Base-by-base conservation (phyloP, 305 asterid genomes). In the Lippia alba region DNA sequence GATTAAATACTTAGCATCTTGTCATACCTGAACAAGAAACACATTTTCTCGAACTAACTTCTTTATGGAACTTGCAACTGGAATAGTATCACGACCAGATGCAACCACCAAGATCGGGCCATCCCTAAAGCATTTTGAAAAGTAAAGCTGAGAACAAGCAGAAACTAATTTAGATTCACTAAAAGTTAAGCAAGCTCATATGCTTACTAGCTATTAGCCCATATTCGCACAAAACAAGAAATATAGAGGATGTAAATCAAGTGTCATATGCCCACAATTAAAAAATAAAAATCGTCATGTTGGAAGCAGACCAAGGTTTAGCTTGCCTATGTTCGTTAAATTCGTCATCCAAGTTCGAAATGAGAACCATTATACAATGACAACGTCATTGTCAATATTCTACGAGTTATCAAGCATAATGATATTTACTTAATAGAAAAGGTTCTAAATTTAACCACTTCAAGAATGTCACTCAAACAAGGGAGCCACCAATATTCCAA, bases 51-150 rank as follows among this genome's bases (percentile, higher is more conserved):
- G 96, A 79, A 81, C 92, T 75, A 88, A 76, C 70, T 71, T 78
- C 84, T 86, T 89, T 67, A 86, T 71, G 20, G 85, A 80, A 80
- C 86, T 88, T 69, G 96, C 87, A 73, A 79, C 76, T 61, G 91
- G 62, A 71, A 92, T 86, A 44, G 96, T 92, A 80, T 86, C 96
- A 67, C 79, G 91, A 62, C 97, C 97, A 44, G 96, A 89, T 75
- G 96, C 96, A 69, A 92, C 92, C 80, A 92, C 86, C 89, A 89
- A 80, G 71, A 75, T 41, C 39, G 97, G 91, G 45, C 92, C 97
- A 69, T 89, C 86, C 92, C 97, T 92, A 69, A 39, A 79, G 75
- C 58, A 65, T 46, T 64, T 66, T 73, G 36, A 71, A 36, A 73
- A 73, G 69, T 33, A 66, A 48, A 68, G 67, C 63, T 76, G 63